Percentiles rank a stretch among this genome's conserved stretches.
These are phyloP conservation scores for Tetragonia tetragonoides DNA, from an alignment of 148 eudicot species.

Conservation along the genomic window DNA sequence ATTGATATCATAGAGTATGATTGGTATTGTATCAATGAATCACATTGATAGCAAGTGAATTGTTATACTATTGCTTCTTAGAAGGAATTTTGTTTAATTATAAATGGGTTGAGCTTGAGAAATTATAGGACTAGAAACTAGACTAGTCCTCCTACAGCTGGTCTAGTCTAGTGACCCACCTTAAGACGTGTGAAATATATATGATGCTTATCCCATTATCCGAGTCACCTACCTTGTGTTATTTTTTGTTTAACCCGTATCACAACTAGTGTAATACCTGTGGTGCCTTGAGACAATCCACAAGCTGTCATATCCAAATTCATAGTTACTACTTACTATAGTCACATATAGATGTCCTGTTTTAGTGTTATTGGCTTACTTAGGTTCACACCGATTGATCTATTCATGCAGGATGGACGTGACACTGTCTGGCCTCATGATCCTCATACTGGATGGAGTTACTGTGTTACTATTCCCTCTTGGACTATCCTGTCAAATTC, in stretches of 20 bases:
- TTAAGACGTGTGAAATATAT: neutral
- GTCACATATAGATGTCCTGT: neutral
- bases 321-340: neutral
- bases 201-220: neutral
- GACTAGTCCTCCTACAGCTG: neutral
- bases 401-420: slow-evolving; percentile 62
- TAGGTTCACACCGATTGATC: neutral
- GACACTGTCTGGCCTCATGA: slow-evolving; percentile 90
- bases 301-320: neutral
- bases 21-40: no score
- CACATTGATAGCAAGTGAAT: no score
- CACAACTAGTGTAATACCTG: no score
- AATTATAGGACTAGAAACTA: no score
- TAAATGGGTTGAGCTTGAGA: neutral
- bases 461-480: slow-evolving; percentile 91
- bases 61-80: no score
- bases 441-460: slow-evolving; percentile 85
- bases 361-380: neutral
- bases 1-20: neutral
- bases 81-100: neutral
- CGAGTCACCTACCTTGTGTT: no score
- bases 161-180: neutral
- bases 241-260: no score
- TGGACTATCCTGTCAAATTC: slow-evolving; percentile 68
- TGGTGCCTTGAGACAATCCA: no score